phyloP scores from a whole-genome alignment of 768 basidiomycete species.

The Xanthoconium stramineum region DNA sequence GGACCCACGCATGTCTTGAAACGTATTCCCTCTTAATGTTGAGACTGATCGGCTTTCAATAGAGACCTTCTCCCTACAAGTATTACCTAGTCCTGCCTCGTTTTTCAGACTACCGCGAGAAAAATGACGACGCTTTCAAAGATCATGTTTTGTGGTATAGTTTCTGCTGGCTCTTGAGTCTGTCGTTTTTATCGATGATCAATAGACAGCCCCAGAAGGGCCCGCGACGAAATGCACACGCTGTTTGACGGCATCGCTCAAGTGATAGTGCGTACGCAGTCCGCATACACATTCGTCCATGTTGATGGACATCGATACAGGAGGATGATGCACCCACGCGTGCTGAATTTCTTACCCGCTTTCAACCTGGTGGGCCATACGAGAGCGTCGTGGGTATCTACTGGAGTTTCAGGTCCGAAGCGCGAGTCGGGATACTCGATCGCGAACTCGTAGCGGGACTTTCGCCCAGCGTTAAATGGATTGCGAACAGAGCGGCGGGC shows the following conservation, averaged over 20 bases:
- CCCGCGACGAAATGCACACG: conserved; percentile 61
- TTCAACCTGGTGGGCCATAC: conserved; percentile 46
- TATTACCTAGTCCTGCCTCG: neutral
- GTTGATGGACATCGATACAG: neutral
- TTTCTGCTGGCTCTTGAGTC: too few species aligned
- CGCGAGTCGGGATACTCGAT: conserved; percentile 48
- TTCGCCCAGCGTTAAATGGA: conserved; percentile 68
- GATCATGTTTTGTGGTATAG: conserved; percentile 31
- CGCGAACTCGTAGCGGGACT: conserved; percentile 54
- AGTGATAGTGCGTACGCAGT: conserved; percentile 54
- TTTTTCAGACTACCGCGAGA: neutral
- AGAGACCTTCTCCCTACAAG: neutral
- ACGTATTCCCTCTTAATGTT: neutral
- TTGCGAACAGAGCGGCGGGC: conserved; percentile 85
- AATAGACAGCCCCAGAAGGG: conserved; percentile 70
- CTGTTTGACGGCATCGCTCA: conserved; percentile 68
- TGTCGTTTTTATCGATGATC: neutral
- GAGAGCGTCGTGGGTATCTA: conserved; percentile 48
- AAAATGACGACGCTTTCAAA: conserved; percentile 17
- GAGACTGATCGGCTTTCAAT: neutral
- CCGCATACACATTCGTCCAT: neutral
- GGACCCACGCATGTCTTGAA: neutral
- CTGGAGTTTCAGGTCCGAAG: conserved; percentile 43
- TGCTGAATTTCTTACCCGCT: conserved; percentile 43
- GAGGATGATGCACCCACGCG: conserved; percentile 43